phyloP scores from a whole-genome alignment of 176 grass and related monocot species.

The Alloteropsis semialata region DNA sequence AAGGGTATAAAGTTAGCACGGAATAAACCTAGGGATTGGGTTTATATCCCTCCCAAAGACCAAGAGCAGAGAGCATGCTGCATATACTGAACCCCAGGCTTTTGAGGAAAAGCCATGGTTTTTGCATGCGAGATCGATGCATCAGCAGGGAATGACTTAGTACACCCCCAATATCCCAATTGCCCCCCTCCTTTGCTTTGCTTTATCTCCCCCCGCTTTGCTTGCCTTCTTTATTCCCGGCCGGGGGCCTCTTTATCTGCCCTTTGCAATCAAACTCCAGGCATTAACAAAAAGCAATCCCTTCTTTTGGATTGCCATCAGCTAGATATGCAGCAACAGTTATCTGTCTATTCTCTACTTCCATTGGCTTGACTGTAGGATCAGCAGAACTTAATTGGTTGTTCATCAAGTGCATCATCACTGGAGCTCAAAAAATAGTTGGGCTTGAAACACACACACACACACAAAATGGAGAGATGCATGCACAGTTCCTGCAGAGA shows the following conservation, averaged over 20 bases:
- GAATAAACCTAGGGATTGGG: conserved; percentile 70
- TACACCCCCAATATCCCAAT: conserved; percentile 45
- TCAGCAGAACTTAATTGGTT: background rate
- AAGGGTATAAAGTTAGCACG: conserved; percentile 45
- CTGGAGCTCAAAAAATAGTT: background rate
- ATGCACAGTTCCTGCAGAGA: conserved; percentile 7
- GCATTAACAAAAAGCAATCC: conserved; percentile 50
- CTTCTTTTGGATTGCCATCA: conserved; percentile 26
- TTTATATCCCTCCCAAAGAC: conserved; percentile 26
- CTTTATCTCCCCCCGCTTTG: conserved; percentile 46
- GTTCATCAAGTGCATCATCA: background rate
- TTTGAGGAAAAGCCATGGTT: conserved; percentile 45
- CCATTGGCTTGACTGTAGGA: too few relatives aligned
- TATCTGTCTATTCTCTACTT: too few relatives aligned
- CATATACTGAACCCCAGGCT: conserved; percentile 52
- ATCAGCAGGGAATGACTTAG: conserved; percentile 33
- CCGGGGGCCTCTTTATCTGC: conserved; percentile 31
- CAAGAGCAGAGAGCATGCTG: conserved; percentile 15
- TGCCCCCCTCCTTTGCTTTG: conserved; percentile 48
- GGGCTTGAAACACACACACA: background rate
- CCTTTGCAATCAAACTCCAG: conserved; percentile 45
- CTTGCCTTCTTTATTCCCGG: conserved; percentile 52
- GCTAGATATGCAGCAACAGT: background rate
- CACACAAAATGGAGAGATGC: background rate
- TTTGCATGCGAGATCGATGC: conserved; percentile 53